Base-by-base conservation (phyloP, 106 monocot genomes). In the Dioscorea zingiberensis region DNA sequence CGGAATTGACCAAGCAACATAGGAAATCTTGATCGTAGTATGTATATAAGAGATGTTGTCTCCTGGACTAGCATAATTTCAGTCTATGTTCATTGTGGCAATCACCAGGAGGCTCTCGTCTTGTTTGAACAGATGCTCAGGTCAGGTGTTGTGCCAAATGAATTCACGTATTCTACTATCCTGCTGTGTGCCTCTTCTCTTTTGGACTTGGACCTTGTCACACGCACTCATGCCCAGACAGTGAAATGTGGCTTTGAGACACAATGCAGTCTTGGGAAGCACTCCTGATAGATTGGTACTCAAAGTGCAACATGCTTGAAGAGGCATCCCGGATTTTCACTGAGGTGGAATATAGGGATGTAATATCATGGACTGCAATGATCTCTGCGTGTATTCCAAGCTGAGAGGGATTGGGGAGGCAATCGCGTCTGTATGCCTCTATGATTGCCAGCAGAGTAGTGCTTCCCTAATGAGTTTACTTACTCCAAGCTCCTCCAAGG, bases 61-160 rank as follows among this genome's bases (percentile, higher is more conserved):
- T 77, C 86, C 25, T 94, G 94, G 94, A 89, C 86, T 4, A 46
- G 53, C 32, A 57, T 74, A 23, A 82, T 94, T 11, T 86, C 89
- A 0, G 71, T 84, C 18, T 72, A 77, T 18, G 64, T 49, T n/a
- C 73, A 72, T 22, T 54, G 17, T 19, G 72, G 70, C 18, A 7
- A 66, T 24, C 27, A 60, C 17, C 62, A 71, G 13, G 75, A 71
- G 9, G 89, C 94, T 0, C 45, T 94, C 18, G 27, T 22, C 1
- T 29, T 89, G 4, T 86, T 88, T 56, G 21, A 56, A 0, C 7
- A 23, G 23, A 89, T 94, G 93, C 21, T 76, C 10, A 2, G 46
- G 0, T 26, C 56, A 0, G 80, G 55, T 4, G 2, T 60, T 5
- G 16, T 13, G 24, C 89, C 86, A 0, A 90, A 94, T 44, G 81